Evolutionary conservation across 768 basidiomycete genomes (phyloP).

Genomic region (Lentinula raphanica): DNA sequence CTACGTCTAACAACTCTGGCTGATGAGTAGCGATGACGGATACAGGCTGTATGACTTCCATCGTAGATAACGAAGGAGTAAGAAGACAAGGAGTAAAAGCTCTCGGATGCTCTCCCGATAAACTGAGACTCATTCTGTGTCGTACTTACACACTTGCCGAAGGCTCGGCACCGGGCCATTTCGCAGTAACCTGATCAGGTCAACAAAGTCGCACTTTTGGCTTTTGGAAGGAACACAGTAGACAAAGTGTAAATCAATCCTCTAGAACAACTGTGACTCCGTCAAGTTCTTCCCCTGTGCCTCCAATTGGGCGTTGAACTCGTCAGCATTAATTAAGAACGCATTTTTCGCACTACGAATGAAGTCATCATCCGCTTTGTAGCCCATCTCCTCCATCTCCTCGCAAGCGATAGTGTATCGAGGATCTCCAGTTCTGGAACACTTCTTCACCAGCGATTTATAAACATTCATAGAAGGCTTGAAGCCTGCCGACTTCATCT

Average conservation of each 20-base stretch:
- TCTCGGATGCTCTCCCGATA: too few species aligned
- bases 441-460: slow-evolving; percentile 53
- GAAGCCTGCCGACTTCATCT: slow-evolving; percentile 67
- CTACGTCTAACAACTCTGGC: background rate
- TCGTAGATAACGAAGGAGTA: background rate
- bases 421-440: slow-evolving; percentile 48
- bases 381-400: slow-evolving; percentile 66
- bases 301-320: background rate
- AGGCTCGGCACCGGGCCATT: too few species aligned
- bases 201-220: too few species aligned
- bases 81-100: background rate
- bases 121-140: too few species aligned
- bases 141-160: too few species aligned
- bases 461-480: slow-evolving; percentile 55
- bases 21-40: background rate
- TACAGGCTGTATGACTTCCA: background rate
- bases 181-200: too few species aligned
- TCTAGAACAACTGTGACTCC: background rate
- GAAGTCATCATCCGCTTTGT: slow-evolving; percentile 25
- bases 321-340: background rate
- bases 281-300: background rate
- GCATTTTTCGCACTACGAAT: slow-evolving; percentile 9
- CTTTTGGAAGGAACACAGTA: too few species aligned
- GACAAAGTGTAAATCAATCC: too few species aligned
- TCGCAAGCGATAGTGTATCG: slow-evolving; percentile 61